phyloP scores from a whole-genome alignment of 176 grass and related monocot species.

The Oryza meridionalis region DNA sequence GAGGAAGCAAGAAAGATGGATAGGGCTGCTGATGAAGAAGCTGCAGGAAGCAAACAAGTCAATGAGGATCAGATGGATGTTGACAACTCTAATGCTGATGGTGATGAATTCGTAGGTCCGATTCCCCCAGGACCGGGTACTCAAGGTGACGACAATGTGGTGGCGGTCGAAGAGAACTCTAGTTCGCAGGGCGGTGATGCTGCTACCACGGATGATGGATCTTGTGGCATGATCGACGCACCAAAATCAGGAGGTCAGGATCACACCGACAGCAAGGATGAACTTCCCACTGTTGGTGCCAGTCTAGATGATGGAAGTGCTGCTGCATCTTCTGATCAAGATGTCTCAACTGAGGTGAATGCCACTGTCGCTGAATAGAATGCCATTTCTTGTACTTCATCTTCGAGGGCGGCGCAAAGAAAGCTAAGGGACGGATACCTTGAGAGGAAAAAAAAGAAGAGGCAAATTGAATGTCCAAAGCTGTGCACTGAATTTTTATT shows the following conservation, averaged over 20 bases:
- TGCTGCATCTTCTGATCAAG: conserved; percentile 7
- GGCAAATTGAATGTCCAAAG: neutral
- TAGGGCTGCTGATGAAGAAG: conserved; percentile 8
- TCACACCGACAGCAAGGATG: neutral
- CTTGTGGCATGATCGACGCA: conserved; percentile 5
- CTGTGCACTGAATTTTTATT: neutral
- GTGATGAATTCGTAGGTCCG: conserved; percentile 32
- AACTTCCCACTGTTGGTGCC: neutral
- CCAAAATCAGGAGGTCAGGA: conserved; percentile 7
- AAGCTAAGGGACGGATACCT: neutral
- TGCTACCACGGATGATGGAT: neutral
- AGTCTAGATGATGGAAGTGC: conserved; percentile 6
- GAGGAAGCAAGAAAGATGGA: conserved; percentile 18
- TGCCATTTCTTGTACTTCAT: neutral
- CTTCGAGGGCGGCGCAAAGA: neutral
- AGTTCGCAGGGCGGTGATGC: neutral
- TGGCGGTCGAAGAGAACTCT: conserved; percentile 1
- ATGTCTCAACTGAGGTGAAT: neutral
- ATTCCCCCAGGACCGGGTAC: conserved; percentile 33
- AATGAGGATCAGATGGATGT: conserved; percentile 36
- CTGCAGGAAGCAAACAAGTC: conserved; percentile 34
- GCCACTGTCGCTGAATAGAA: conserved; percentile 8
- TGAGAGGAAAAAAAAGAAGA: neutral
- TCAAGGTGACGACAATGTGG: conserved; percentile 8
- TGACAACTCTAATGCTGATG: conserved; percentile 21